A percentile compares a stretch with the other conserved stretches of the same genome.
These are phyloP conservation scores for Bipolaris bicolor DNA, from an alignment of 2,329 filamentous ascomycete genomes.

Conservation along the genomic window DNA sequence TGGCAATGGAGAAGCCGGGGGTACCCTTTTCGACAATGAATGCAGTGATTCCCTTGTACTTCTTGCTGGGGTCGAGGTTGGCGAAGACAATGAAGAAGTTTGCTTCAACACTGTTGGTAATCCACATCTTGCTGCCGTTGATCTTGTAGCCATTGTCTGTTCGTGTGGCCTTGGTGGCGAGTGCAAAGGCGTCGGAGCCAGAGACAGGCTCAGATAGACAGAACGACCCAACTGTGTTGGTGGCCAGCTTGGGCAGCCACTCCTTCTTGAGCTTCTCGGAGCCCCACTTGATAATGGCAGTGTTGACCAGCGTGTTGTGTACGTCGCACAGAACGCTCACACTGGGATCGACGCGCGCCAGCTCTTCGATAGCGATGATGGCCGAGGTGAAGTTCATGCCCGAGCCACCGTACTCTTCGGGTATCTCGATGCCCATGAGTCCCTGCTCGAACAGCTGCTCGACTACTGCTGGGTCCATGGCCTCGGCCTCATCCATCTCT, in stretches of 20 bases:
- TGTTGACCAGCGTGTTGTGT: slow-evolving; percentile 98
- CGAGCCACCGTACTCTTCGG: slow-evolving; percentile 93
- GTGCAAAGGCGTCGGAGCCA: slow-evolving; percentile 93
- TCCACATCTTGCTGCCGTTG: slow-evolving; percentile 98
- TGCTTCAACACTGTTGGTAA: slow-evolving; percentile 95
- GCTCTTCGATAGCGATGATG: slow-evolving; percentile 95
- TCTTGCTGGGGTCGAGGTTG: slow-evolving; percentile 88
- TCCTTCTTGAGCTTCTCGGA: slow-evolving; percentile 78
- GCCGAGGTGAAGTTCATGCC: slow-evolving; percentile 99
- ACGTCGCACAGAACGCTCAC: slow-evolving; percentile 96
- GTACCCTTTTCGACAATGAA: slow-evolving; percentile 92
- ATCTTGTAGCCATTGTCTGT: slow-evolving; percentile 84
- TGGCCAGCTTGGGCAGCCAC: slow-evolving; percentile 88
- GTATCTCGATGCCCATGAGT: slow-evolving; percentile 96
- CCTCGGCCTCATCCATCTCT: slow-evolving; percentile 96
- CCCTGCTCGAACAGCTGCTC: slow-evolving; percentile 97
- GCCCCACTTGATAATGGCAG: slow-evolving; percentile 84
- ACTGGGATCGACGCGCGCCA: slow-evolving; percentile 90
- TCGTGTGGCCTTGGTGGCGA: slow-evolving; percentile 88
- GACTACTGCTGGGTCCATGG: slow-evolving; percentile 86
- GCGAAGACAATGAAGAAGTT: slow-evolving; percentile 97
- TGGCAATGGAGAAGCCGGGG: slow-evolving; percentile 90
- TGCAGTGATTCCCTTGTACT: slow-evolving; percentile 95
- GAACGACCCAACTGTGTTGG: slow-evolving; percentile 86
- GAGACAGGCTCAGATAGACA: slow-evolving; percentile 91